phyloP scores from a whole-genome alignment of 495 filamentous ascomycete genomes.

The Clohesyomyces aquaticus region DNA sequence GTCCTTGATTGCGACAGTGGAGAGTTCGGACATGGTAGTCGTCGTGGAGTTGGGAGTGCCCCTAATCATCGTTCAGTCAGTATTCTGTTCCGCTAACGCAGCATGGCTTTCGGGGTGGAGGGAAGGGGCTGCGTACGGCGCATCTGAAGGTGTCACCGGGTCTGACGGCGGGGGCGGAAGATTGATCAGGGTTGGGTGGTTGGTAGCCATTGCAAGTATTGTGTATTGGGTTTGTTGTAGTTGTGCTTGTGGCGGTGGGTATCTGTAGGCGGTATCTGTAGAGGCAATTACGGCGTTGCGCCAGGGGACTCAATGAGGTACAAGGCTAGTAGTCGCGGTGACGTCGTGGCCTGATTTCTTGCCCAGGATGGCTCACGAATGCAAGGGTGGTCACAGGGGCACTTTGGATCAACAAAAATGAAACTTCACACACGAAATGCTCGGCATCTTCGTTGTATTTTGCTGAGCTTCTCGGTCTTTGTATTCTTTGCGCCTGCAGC shows the following conservation, averaged over 20 bases:
- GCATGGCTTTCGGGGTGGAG: not conserved
- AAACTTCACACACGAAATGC: not conserved
- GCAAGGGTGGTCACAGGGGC: slow-evolving; percentile 15
- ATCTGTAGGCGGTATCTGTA: no score
- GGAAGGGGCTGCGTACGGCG: slow-evolving; percentile 65
- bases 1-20: slow-evolving; percentile 92
- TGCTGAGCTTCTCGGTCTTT: not conserved
- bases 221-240: no score
- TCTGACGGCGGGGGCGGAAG: slow-evolving; percentile 82
- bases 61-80: slow-evolving; percentile 49
- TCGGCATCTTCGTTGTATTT: no score
- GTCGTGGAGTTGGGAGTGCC: slow-evolving; percentile 90
- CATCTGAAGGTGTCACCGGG: slow-evolving; percentile 85
- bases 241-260: no score
- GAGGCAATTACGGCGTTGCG: no score
- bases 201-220: slow-evolving; percentile 48
- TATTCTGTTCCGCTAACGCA: no score
- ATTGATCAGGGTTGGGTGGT: slow-evolving; percentile 74
- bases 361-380: slow-evolving; percentile 18
- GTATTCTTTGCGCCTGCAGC: not conserved
- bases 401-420: not conserved
- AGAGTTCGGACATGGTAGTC: slow-evolving; percentile 82
- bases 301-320: not conserved
- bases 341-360: slow-evolving; percentile 22
- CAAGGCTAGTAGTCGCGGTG: slow-evolving; percentile 4